These are phyloP conservation scores for Barbarea vulgaris DNA, from an alignment of 345 rosid genomes.

Conservation along the genomic window DNA sequence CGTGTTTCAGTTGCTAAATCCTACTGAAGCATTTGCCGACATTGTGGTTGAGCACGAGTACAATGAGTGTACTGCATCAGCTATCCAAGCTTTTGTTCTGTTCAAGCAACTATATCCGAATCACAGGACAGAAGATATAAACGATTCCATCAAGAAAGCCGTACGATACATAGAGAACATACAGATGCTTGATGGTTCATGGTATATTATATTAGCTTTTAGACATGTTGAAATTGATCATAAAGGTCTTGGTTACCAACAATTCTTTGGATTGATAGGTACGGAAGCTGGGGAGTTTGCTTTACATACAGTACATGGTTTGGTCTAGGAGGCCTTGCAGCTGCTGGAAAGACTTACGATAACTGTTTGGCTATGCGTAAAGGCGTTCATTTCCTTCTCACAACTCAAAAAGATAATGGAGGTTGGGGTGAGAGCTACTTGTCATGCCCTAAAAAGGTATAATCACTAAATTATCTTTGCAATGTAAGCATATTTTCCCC, in stretches of 20 bases:
- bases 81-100: constrained; percentile 45
- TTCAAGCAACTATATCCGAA: constrained; percentile 48
- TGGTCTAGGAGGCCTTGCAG: constrained; percentile 42
- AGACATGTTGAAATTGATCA: constrained; percentile 2
- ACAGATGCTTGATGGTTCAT: constrained; percentile 52
- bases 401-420: constrained; percentile 41
- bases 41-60: constrained; percentile 55
- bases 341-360: constrained; percentile 41
- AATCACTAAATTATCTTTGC: neutral
- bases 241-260: constrained; percentile 10
- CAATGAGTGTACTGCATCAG: constrained; percentile 56
- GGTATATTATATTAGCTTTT: constrained; percentile 33
- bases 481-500: neutral
- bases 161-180: constrained; percentile 41
- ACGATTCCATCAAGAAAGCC: constrained; percentile 38
- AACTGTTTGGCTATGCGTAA: constrained; percentile 43
- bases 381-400: constrained; percentile 45
- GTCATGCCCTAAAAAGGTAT: constrained; percentile 44
- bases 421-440: constrained; percentile 48
- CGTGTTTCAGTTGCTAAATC: constrained; percentile 49
- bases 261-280: constrained; percentile 34
- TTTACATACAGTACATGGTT: constrained; percentile 46
- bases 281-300: constrained; percentile 48
- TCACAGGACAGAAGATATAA: constrained; percentile 45
- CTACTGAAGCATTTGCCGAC: constrained; percentile 52